These are phyloP conservation scores for Aspergillus carbonarius DNA, from an alignment of 2,329 filamentous ascomycete species.

Conservation along the genomic window DNA sequence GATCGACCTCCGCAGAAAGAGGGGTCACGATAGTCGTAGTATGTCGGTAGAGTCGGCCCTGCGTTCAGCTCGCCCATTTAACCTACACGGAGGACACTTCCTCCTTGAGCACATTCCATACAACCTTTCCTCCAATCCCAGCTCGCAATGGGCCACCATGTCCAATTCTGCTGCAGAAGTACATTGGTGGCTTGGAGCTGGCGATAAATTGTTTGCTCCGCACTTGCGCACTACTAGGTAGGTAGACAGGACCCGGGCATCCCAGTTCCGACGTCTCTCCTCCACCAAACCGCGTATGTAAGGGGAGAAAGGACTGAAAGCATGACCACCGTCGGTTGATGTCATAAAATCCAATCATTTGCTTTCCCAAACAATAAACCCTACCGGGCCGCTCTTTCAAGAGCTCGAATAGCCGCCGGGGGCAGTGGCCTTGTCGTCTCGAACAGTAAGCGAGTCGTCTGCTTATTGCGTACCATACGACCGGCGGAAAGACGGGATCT, in stretches of 20 bases:
- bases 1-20: neutral
- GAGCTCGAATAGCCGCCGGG: neutral
- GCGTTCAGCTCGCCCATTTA: neutral
- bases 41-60: too few species aligned
- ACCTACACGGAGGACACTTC: neutral
- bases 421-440: neutral
- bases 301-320: neutral
- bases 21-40: neutral
- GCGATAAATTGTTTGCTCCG: neutral
- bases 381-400: neutral
- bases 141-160: neutral
- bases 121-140: neutral
- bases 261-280: neutral
- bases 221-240: neutral
- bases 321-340: neutral
- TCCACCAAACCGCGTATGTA: neutral
- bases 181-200: neutral
- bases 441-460: neutral
- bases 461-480: neutral
- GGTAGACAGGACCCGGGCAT: neutral
- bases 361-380: neutral
- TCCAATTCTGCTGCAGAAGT: neutral
- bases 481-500: neutral
- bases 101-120: neutral
- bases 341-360: neutral